Percentiles rank a stretch among this genome's conserved stretches.
phyloP scores from a whole-genome alignment of 208 protist species.

The Leishmania arabica region DNA sequence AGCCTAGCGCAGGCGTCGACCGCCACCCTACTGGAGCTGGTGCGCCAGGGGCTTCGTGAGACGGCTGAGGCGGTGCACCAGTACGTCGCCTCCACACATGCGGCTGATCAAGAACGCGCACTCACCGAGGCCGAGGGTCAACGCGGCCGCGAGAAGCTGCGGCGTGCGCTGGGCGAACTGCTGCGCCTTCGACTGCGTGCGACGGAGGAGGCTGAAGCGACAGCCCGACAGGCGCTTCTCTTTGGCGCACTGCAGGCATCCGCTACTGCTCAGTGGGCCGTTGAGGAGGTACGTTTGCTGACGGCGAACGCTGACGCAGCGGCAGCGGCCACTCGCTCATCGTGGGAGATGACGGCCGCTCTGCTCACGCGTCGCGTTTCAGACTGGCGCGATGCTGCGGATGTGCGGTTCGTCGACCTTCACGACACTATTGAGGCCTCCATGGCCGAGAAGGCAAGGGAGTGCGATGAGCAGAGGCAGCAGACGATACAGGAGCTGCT shows the following conservation, averaged over 20 bases:
- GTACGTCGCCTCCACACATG: background rate
- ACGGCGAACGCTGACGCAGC: background rate
- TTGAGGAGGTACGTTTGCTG: background rate
- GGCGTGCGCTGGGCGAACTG: background rate
- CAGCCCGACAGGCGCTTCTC: background rate
- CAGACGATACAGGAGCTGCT: background rate
- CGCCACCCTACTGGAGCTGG: background rate
- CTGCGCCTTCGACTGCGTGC: background rate
- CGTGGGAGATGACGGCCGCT: background rate
- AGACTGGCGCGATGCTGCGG: slow-evolving; percentile 3
- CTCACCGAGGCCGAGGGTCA: background rate
- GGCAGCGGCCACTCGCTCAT: background rate
- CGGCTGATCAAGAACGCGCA: background rate
- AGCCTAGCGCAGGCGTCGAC: background rate
- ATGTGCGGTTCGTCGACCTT: background rate
- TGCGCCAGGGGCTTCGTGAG: background rate
- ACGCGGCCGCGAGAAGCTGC: background rate
- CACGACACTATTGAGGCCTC: background rate
- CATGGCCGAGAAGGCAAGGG: background rate
- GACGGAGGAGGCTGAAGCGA: slow-evolving; percentile 4
- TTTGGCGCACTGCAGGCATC: background rate
- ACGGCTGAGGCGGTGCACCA: background rate
- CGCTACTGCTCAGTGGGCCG: background rate
- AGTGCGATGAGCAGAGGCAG: background rate
- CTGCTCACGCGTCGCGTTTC: slow-evolving; percentile 1